Conservation (phyloP, 768 basidiomycete species). For the Coprinopsis sp. region DNA sequence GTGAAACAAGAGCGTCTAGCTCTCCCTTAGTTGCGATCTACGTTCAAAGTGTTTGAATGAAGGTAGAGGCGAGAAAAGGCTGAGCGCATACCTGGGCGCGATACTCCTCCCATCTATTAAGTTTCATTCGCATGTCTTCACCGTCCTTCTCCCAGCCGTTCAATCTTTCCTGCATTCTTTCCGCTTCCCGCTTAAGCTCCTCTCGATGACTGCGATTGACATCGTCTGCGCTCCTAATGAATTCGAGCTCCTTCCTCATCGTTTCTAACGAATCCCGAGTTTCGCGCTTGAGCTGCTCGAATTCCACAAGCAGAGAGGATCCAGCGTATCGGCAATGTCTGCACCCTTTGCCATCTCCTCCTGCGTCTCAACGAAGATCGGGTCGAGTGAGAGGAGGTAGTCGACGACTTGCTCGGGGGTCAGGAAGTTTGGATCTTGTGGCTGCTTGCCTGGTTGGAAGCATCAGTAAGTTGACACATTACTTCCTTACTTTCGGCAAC, state of each 20-base stretch:
- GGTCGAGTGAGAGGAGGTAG: constrained; percentile 1
- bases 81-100: background rate
- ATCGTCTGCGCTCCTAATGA: too few species aligned
- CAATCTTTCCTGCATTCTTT: too few species aligned
- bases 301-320: background rate
- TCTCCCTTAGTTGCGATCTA: background rate
- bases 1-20: background rate
- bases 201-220: too few species aligned
- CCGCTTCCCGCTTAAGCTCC: too few species aligned
- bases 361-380: constrained; percentile 12
- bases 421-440: background rate
- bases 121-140: too few species aligned
- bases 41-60: background rate
- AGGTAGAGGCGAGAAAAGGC: background rate
- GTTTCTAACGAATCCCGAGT: too few species aligned
- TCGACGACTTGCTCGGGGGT: constrained; percentile 2
- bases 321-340: constrained; percentile 3
- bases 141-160: too few species aligned
- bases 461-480: constrained; percentile 28
- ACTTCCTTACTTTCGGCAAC: constrained; percentile 30
- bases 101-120: background rate
- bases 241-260: too few species aligned
- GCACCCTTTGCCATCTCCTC: constrained; percentile 14
- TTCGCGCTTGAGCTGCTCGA: too few species aligned
- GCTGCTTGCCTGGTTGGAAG: constrained; percentile 15